Conservation (phyloP, 2,329 filamentous ascomycete species). For the Aspergillus quadrilineatus region DNA sequence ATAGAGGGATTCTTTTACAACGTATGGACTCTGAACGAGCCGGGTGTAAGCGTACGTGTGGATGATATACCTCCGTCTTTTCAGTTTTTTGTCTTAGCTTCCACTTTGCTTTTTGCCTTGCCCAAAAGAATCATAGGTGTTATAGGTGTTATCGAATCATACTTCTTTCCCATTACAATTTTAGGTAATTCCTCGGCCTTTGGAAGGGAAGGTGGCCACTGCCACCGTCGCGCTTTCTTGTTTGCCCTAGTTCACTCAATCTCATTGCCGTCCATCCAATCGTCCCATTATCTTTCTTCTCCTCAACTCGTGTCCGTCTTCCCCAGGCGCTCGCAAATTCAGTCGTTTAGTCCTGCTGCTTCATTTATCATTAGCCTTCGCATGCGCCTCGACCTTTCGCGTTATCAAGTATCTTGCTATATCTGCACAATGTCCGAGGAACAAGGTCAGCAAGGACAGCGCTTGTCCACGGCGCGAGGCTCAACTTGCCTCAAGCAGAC, state of each 20-base stretch:
- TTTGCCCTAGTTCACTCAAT: background rate
- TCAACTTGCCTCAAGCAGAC: background rate
- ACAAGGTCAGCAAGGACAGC: background rate
- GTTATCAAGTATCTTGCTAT: background rate
- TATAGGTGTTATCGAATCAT: conserved; percentile 24
- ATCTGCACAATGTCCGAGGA: background rate
- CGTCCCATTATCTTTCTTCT: background rate
- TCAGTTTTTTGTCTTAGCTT: conserved; percentile 7
- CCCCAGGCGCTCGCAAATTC: background rate
- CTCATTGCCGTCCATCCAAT: too few relatives aligned
- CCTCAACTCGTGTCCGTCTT: background rate
- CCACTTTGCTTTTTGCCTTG: conserved; percentile 10
- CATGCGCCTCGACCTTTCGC: background rate
- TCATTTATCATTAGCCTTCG: background rate
- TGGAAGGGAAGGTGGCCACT: background rate
- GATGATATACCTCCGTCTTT: background rate
- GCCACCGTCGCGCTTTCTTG: background rate
- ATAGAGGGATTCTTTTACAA: conserved; percentile 48
- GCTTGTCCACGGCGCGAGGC: background rate
- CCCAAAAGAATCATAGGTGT: conserved; percentile 25
- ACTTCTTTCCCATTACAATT: background rate
- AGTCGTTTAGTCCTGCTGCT: background rate
- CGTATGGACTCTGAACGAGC: background rate
- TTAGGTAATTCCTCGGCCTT: background rate
- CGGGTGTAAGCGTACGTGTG: background rate